Base-by-base conservation (phyloP, 2,329 filamentous ascomycete species). In the Aureobasidium uvarum region DNA sequence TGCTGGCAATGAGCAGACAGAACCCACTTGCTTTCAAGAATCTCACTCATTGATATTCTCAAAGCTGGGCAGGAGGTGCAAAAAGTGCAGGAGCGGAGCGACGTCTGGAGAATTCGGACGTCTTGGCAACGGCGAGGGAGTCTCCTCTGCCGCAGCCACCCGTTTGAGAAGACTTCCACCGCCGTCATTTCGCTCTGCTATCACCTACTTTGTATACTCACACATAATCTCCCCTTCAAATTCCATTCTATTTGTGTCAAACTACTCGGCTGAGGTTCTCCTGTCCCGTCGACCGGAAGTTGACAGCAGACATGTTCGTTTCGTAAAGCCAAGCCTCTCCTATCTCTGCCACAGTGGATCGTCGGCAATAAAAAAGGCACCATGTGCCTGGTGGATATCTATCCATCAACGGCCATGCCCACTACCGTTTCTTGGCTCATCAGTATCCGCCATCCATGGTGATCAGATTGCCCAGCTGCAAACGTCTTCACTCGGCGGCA, bases 371-470 rank as follows among this genome's bases (percentile, higher is more conserved):
- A 58, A 20, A 25, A 31, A 58, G 54, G 18, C 54, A 45, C 54
- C 54, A 58, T 58, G 54, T 58, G 54, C 54, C 16, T 45, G 54
- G 20, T 56, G 20, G 23, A 28, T 28, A 56, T 2, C 38, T 13
- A 33, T 1, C 38, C 6, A 33, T 31, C 23, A 58, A 58, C 54
- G 54, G 54, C 39, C 28, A 58, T n/a, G 25, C 39, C 45, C 54
- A 58, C 38, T 4, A 58, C 54, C 54, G 54, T 58, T 58, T 58
- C 54, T 58, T 58, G 54, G 54, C 54, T 58, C 39, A 58, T 58
- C 54, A 58, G 54, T 31, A 58, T 58, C 39, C 54, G 33, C 54
- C 25, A 31, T 20, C 23, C 31, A 20, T 45, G 39, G 33, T 58
- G 45, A 45, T 23, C 54, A 58, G 39, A 58, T 58, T 58, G 11